Evolutionary conservation across 768 basidiomycete species (phyloP).

Genomic region (Suillus ampliporus): DNA sequence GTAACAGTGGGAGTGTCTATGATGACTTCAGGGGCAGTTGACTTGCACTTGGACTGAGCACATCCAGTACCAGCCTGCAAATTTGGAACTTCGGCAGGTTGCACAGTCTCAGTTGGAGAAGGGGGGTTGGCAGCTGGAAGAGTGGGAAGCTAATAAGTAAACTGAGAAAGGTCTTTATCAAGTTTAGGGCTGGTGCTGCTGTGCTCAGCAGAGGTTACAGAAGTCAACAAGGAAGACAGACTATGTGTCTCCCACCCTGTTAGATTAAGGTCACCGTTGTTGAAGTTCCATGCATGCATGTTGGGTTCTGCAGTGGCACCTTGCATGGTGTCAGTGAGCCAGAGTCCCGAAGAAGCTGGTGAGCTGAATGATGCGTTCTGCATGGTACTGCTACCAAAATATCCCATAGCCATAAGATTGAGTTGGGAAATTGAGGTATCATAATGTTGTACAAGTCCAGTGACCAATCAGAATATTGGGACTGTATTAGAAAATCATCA

Average conservation of each 20-base stretch:
- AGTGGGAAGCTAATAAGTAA: neutral
- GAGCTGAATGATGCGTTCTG: neutral
- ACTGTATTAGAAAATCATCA: neutral
- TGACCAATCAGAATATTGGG: neutral
- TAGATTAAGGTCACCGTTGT: neutral
- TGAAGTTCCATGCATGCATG: neutral
- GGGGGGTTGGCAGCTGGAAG: conserved; percentile 1
- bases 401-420: neutral
- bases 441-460: neutral
- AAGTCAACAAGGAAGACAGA: neutral
- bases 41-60: neutral
- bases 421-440: neutral
- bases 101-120: neutral
- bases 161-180: neutral
- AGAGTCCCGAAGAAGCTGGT: neutral
- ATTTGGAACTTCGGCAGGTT: neutral
- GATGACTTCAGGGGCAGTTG: neutral
- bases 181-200: neutral
- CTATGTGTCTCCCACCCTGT: neutral
- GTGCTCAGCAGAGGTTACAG: neutral
- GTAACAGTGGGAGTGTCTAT: neutral
- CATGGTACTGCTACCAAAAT: neutral
- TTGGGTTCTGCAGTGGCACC: no score
- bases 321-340: neutral
- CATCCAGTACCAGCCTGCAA: neutral